Conservation (phyloP, 306 rosid species). For the Hippophae gyantsensis region DNA sequence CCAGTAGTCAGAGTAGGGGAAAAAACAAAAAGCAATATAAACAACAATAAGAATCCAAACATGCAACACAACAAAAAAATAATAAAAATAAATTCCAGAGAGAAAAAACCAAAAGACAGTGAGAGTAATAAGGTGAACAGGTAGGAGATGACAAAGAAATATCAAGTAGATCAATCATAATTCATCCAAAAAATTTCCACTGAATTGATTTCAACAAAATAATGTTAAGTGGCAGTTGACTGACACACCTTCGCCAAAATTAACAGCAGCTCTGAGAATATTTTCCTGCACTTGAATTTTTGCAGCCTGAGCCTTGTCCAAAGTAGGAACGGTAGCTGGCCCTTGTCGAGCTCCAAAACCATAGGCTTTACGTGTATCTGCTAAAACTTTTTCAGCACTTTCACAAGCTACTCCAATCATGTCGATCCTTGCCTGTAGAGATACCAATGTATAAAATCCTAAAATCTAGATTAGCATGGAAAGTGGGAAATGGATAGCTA, state of each 20-base stretch:
- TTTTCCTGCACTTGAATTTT: slow-evolving; percentile 90
- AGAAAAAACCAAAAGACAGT: neutral
- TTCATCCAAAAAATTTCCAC: too few relatives aligned
- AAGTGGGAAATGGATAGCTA: neutral
- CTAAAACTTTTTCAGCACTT: slow-evolving; percentile 84
- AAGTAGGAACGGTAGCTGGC: slow-evolving; percentile 58
- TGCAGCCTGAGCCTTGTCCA: slow-evolving; percentile 93
- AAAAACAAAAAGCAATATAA: too few relatives aligned
- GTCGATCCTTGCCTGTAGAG: slow-evolving; percentile 60
- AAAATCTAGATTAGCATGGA: slow-evolving; percentile 3
- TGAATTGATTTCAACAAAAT: too few relatives aligned
- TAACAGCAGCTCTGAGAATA: slow-evolving; percentile 81
- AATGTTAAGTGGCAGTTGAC: neutral
- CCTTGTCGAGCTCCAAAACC: slow-evolving; percentile 85
- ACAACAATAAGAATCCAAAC: too few relatives aligned
- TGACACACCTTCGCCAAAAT: slow-evolving; percentile 58
- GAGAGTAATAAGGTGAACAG: too few relatives aligned
- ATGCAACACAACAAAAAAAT: neutral
- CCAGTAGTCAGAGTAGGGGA: neutral
- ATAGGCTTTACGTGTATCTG: slow-evolving; percentile 90
- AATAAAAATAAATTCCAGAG: neutral
- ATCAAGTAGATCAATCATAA: too few relatives aligned
- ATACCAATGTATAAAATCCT: neutral
- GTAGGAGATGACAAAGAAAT: too few relatives aligned
- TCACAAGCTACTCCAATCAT: slow-evolving; percentile 92